Base-by-base conservation (phyloP, 2,329 filamentous ascomycete genomes). In the Fusarium sarcochroum region DNA sequence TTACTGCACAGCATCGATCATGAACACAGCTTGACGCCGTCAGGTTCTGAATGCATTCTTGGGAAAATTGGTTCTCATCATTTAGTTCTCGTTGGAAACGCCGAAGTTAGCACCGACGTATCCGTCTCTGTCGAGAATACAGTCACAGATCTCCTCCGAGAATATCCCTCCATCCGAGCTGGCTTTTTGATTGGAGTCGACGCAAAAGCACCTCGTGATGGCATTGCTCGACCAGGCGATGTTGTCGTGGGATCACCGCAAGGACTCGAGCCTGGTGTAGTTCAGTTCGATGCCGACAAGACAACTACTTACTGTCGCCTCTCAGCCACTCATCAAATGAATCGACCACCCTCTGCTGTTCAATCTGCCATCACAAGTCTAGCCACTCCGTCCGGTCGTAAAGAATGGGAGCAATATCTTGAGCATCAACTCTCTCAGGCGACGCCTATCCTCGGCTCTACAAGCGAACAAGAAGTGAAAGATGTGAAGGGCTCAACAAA, bases 81-180 rank as follows among this genome's bases (percentile, higher is more conserved):
- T 11, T 1, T 64, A 0, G 35, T 64, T 0, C 6, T 67, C 3
- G 35, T 9, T 0, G 65, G 47, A 0, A 44, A n/a, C 1, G 4
- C 7, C 0, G 5, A 8, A 1, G 2, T 23, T 1, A 10, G 15
- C 1, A 1, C 5, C 0, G 2, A 44, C 3, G n/a, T 35, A 1
- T 45, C 44, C 1, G 1, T 9, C 0, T 58, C 48, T 0, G 40
- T 44, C 3, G 14, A 9, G 4, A 9, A 9, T 2, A 6, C 38
- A 1, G 18, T 42, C 7, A 8, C 5, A 8, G 7, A 41, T 1
- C 15, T 67, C 3, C 35, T 67, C 0, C 0, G 13, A 6, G 14
- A 5, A 0, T 64, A n/a, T 9, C 2, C 58, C 0, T 58, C 4
- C 0, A 50, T 64, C 1, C 38, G 25, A 8, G 45, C 44, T 3